A percentile compares a stretch with the other conserved stretches of the same genome.
Evolutionary conservation across 148 eudicot species (phyloP).

Genomic region (Diospyros lotus): DNA sequence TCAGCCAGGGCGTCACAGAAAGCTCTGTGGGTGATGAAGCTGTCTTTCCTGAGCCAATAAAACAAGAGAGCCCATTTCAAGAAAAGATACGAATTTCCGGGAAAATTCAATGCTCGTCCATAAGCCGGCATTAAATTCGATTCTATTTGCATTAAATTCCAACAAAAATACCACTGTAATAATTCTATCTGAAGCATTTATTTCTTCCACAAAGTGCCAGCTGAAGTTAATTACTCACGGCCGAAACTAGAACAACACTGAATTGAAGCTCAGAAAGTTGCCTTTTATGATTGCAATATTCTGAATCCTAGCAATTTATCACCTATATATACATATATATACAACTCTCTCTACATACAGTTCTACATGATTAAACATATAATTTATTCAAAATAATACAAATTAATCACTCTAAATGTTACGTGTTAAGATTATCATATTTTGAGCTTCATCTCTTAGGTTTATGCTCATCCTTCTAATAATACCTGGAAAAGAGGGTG

Average conservation of each 20-base stretch:
- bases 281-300: no score
- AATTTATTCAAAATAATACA: no score
- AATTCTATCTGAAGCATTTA: conserved; percentile 5
- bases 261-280: background rate
- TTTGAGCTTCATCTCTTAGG: no score
- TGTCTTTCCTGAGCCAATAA: conserved; percentile 66
- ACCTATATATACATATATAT: no score
- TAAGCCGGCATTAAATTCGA: conserved; percentile 7
- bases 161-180: background rate
- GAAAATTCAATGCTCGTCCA: background rate
- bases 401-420: no score
- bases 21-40: conserved; percentile 94
- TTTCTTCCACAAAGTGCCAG: background rate
- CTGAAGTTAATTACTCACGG: background rate
- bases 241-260: background rate
- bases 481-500: conserved; percentile 87
- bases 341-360: no score
- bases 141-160: background rate
- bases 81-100: background rate
- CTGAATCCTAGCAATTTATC: no score
- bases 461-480: background rate
- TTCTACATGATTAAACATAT: no score
- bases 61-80: background rate
- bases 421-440: no score
- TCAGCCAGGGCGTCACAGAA: conserved; percentile 94